Evolutionary conservation across 2,329 filamentous ascomycete species (phyloP).

Genomic region (Orbilia brochopaga): DNA sequence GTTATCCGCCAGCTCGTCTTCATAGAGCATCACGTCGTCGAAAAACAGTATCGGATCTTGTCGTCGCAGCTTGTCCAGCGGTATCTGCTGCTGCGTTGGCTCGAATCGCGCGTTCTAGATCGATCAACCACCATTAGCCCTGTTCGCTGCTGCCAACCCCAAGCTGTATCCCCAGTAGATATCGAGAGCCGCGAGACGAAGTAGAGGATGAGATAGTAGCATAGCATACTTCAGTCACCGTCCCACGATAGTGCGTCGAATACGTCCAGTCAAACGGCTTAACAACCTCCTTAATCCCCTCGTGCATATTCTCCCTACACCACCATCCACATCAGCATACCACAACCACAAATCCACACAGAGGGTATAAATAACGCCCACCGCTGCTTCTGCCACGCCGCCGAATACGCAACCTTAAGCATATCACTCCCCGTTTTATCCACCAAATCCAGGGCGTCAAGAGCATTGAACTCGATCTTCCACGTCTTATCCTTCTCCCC

Average conservation of each 20-base stretch:
- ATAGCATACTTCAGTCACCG: constrained; percentile 60
- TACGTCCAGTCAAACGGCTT: constrained; percentile 99
- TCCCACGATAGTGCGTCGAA: constrained; percentile 83
- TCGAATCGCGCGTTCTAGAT: constrained; percentile 48
- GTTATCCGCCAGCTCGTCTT: constrained; percentile 97
- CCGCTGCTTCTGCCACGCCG: constrained; percentile 72
- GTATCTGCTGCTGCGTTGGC: constrained; percentile 65
- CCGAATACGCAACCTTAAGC: constrained; percentile 91
- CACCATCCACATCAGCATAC: constrained; percentile 19
- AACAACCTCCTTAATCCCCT: constrained; percentile 89
- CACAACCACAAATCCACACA: constrained; percentile 52
- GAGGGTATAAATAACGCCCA: constrained; percentile 62
- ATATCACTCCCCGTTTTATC: constrained; percentile 89
- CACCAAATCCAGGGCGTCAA: constrained; percentile 84
- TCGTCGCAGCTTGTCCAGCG: constrained; percentile 81
- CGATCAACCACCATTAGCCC: neutral
- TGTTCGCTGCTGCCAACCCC: neutral
- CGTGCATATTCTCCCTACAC: constrained; percentile 74
- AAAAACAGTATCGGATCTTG: constrained; percentile 96
- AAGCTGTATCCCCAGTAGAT: no score
- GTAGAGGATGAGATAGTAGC: no score
- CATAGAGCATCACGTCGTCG: constrained; percentile 93
- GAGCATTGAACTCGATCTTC: constrained; percentile 80
- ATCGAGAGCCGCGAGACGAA: no score
- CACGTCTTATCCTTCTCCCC: constrained; percentile 62